Percentiles rank a stretch among this genome's conserved stretches.
These are phyloP conservation scores for Apostasia ramifera DNA, from an alignment of 106 monocot genomes.

Conservation along the genomic window DNA sequence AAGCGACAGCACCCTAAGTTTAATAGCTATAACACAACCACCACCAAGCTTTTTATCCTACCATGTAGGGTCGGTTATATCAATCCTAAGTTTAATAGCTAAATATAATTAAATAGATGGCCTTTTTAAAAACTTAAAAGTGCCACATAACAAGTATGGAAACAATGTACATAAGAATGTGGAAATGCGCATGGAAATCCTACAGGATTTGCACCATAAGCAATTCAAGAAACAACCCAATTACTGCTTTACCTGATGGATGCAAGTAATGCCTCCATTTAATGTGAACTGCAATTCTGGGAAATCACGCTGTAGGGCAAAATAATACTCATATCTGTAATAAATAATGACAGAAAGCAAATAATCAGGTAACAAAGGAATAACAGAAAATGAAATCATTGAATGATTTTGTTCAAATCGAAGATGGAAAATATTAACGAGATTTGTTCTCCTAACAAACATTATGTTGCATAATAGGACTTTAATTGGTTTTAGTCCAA, in stretches of 20 bases:
- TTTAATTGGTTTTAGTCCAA: no score
- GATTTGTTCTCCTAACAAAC: no score
- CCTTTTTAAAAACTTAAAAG: no score
- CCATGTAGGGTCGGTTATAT: no score
- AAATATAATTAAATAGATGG: no score
- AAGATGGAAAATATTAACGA: not conserved
- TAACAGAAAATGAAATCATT: constrained; percentile 1
- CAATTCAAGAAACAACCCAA: not conserved
- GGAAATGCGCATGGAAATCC: not conserved
- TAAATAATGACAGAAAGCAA: not conserved
- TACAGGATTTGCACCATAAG: not conserved
- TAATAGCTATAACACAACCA: no score
- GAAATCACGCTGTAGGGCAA: constrained; percentile 89
- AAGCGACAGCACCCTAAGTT: no score
- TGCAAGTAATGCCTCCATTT: constrained; percentile 87
- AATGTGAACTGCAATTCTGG: constrained; percentile 82
- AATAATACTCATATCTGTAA: constrained; percentile 91
- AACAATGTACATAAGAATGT: no score
- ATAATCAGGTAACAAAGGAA: not conserved
- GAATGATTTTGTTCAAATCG: not conserved
- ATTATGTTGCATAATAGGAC: no score
- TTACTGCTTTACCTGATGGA: constrained; percentile 56
- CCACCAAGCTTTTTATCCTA: no score
- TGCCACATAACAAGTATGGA: no score
- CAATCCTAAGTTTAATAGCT: no score